Percentiles rank a stretch among this genome's conserved stretches.
Conservation (phyloP, 2,329 filamentous ascomycete genomes). For the Fusarium sp. region DNA sequence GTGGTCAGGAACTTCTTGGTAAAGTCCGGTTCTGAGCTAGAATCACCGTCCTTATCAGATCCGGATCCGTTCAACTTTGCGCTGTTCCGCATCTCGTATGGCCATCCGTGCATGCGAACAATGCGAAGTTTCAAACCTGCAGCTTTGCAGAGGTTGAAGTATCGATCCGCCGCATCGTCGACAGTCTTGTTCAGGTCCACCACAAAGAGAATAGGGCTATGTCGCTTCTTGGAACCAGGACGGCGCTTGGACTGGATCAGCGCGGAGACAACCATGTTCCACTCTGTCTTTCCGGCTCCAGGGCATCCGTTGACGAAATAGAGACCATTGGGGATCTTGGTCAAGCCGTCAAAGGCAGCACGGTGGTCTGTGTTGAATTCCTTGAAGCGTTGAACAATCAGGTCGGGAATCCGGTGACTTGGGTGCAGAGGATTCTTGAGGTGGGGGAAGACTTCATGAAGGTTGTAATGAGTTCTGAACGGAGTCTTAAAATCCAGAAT, state of each 20-base stretch:
- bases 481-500: slow-evolving; percentile 44
- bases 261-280: slow-evolving; percentile 54
- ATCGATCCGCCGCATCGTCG: slow-evolving; percentile 55
- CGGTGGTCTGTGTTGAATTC: slow-evolving; percentile 52
- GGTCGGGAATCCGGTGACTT: slow-evolving; percentile 34
- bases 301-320: slow-evolving; percentile 57
- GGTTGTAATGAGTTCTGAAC: slow-evolving; percentile 36
- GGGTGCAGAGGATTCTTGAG: slow-evolving; percentile 42
- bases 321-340: slow-evolving; percentile 52
- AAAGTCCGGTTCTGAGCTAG: slow-evolving; percentile 44
- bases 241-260: slow-evolving; percentile 48
- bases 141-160: slow-evolving; percentile 49
- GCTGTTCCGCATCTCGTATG: slow-evolving; percentile 48
- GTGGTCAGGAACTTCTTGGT: slow-evolving; percentile 48
- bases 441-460: slow-evolving; percentile 47
- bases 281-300: slow-evolving; percentile 58
- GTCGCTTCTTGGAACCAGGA: slow-evolving; percentile 31
- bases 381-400: slow-evolving; percentile 44
- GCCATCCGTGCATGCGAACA: slow-evolving; percentile 54
- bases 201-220: slow-evolving; percentile 53
- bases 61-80: slow-evolving; percentile 40
- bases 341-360: slow-evolving; percentile 48
- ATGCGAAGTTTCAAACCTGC: slow-evolving; percentile 48
- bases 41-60: background rate
- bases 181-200: slow-evolving; percentile 58